Evolutionary conservation across 1,139 yeast genomes (phyloP).

Genomic region (Nadsonia commutata): DNA sequence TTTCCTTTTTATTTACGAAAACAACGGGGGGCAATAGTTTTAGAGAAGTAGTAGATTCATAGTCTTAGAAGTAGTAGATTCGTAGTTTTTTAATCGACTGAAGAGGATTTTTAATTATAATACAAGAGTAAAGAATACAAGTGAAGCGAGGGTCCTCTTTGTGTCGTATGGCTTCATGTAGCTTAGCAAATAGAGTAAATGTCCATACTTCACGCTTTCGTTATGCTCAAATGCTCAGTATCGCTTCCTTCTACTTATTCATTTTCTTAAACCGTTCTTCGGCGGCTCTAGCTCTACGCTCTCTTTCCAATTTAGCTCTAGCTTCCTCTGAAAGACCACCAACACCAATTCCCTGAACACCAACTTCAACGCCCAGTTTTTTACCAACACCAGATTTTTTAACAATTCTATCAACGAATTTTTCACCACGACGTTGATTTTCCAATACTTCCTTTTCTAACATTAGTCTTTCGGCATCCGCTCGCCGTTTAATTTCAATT

Average conservation of each 20-base stretch:
- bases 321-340: constrained; percentile 50
- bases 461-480: constrained; percentile 22
- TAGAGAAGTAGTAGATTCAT: not conserved
- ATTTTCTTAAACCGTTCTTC: constrained; percentile 55
- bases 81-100: too few species aligned
- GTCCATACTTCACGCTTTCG: too few species aligned
- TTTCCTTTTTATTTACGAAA: constrained; percentile 10
- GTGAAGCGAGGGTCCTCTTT: too few species aligned
- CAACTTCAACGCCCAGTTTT: constrained; percentile 21
- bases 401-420: constrained; percentile 18
- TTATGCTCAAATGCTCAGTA: too few species aligned
- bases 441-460: constrained; percentile 23
- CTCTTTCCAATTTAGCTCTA: constrained; percentile 67
- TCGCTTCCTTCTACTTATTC: not conserved
- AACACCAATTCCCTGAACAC: constrained; percentile 12
- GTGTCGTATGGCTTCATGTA: too few species aligned
- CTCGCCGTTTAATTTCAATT: constrained; percentile 26
- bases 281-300: constrained; percentile 92
- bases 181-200: too few species aligned
- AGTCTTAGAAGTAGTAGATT: too few species aligned
- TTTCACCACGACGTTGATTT: constrained; percentile 20
- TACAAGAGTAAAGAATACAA: too few species aligned
- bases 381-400: constrained; percentile 22
- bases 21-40: constrained; percentile 3
- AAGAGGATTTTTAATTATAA: too few species aligned